Evolutionary conservation across 352 stramenopile species (phyloP).

Genomic region (Elongisporangium prolatum): DNA sequence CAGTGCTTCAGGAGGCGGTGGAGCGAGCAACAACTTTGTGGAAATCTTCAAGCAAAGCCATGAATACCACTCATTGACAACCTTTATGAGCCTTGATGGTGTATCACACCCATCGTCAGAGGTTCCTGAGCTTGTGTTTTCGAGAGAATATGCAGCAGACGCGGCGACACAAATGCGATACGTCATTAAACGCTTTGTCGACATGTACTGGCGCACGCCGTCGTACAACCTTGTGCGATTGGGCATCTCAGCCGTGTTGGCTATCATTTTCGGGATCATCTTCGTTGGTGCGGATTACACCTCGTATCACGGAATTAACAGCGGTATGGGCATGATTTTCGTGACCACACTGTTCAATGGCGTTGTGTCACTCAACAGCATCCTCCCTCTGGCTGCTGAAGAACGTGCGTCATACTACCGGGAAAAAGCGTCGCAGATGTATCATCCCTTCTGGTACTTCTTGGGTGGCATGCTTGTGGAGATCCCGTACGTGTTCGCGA

Average conservation of each 20-base stretch:
- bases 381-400: slow-evolving; percentile 11
- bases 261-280: slow-evolving; percentile 33
- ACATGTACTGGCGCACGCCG: slow-evolving; percentile 50
- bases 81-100: slow-evolving; percentile 15
- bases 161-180: slow-evolving; percentile 23
- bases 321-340: slow-evolving; percentile 78
- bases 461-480: slow-evolving; percentile 8
- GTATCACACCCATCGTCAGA: slow-evolving; percentile 12
- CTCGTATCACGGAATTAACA: slow-evolving; percentile 45
- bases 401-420: slow-evolving; percentile 85
- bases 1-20: not conserved
- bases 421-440: slow-evolving; percentile 74
- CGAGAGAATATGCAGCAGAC: slow-evolving; percentile 23
- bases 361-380: slow-evolving; percentile 28
- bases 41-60: slow-evolving; percentile 21
- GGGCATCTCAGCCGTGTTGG: slow-evolving; percentile 26
- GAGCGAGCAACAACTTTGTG: slow-evolving; percentile 11
- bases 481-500: slow-evolving; percentile 9
- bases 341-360: slow-evolving; percentile 80
- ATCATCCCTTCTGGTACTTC: slow-evolving; percentile 46
- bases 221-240: slow-evolving; percentile 81
- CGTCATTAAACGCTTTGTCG: slow-evolving; percentile 26
- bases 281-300: slow-evolving; percentile 37
- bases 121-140: slow-evolving; percentile 20
- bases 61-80: slow-evolving; percentile 14